Base-by-base conservation (phyloP, 2,329 filamentous ascomycete genomes). In the Clonostachys solani region DNA sequence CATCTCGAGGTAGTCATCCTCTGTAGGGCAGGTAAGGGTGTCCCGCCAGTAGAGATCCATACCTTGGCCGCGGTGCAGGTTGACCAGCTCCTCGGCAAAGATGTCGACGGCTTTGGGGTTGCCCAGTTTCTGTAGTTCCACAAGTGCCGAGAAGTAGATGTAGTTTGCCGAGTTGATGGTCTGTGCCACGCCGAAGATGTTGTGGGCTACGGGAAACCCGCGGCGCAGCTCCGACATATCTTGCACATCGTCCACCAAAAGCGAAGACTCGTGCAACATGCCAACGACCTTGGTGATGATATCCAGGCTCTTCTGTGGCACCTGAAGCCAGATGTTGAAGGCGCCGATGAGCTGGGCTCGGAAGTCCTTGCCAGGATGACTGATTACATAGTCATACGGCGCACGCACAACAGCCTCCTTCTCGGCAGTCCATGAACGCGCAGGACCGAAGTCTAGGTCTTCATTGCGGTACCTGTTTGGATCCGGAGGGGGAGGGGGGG, bases 1-100 rank as follows among this genome's bases (percentile, higher is more conserved):
- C 90, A 95, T 95, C 64, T 95, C 87, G n/a, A 95, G 78, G 68
- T 95, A 95, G 68, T 95, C 89, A 54, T 91, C 87, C 67, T 94
- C 89, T 44, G 81, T 87, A 13, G 89, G 89, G 65, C 88, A 92
- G 17, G 86, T 92, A 50, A 94, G 73, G 23, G 84, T 89, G 67
- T 94, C 89, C 48, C 89, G 80, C 90, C 91, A 95, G 72, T 88
- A 94, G 36, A 95, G 77, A 57, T 95, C 91, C 87, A 95, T 92
- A 54, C 90, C 89, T 67, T 95, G 90, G 17, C 90, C 90, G 33
- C 89, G 77, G 66, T 95, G 89, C 44, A 95, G 80, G 63, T 94
- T 91, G 52, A 92, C 69, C 33, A 95, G 76, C 70, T 95, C 90
- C 52, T 94, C 88, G 15, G 86, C 85, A 59, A 87, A 95, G 47